Percentiles rank a stretch among this genome's conserved stretches.
phyloP scores from a whole-genome alignment of 129 eudicot genomes.

The Cynara cardunculus region DNA sequence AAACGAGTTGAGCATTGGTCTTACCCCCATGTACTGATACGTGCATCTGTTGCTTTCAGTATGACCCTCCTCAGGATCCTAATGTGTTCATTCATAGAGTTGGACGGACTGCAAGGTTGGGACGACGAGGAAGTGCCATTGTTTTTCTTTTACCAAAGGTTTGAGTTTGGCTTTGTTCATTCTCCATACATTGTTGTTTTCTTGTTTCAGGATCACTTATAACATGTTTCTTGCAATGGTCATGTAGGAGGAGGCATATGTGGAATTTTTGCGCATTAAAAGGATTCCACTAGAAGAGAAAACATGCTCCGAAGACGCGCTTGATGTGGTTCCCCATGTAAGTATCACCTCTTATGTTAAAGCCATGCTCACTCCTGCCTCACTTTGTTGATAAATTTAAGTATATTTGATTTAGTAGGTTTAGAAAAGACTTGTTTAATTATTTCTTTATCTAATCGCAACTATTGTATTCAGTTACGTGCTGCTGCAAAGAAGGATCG shows the following conservation, averaged over 20 bases:
- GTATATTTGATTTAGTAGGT: not conserved
- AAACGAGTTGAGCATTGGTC: not conserved
- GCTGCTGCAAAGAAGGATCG: conserved; percentile 81
- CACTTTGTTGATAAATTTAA: not conserved
- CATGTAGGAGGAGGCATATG: conserved; percentile 80
- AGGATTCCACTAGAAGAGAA: conserved; percentile 78
- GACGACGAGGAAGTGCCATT: conserved; percentile 82
- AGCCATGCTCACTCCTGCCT: not conserved
- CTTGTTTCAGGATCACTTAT: not conserved
- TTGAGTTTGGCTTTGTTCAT: not conserved
- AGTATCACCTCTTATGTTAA: conserved; percentile 1
- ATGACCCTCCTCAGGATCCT: conserved; percentile 96
- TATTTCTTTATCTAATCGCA: not conserved
- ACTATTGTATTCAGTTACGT: conserved; percentile 50
- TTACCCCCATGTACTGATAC: conserved; percentile 1
- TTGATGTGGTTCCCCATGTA: conserved; percentile 75
- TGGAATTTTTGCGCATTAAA: conserved; percentile 65
- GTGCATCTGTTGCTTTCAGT: conserved; percentile 43
- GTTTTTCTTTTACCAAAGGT: conserved; percentile 90
- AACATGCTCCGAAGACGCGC: conserved; percentile 43
- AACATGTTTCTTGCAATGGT: not conserved
- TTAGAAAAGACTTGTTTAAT: not conserved
- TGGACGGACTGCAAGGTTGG: conserved; percentile 94
- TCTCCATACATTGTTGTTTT: not conserved
- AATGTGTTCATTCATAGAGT: conserved; percentile 87